phyloP scores from a whole-genome alignment of 2,329 filamentous ascomycete species.

The Trichoderma simmonsii region DNA sequence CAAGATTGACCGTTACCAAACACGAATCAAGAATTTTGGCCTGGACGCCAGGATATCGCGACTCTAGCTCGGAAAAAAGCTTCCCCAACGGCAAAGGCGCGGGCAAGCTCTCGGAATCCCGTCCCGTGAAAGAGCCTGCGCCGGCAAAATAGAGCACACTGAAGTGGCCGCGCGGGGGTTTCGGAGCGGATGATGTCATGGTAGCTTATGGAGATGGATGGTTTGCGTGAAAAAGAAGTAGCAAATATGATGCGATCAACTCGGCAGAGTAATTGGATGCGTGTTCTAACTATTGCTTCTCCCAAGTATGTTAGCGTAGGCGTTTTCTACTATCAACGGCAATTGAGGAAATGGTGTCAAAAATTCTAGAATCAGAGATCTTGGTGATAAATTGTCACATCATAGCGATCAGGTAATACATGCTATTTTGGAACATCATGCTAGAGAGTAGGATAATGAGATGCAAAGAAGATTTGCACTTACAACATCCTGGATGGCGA shows the following conservation, averaged over 20 bases:
- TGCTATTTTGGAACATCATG: constrained; percentile 56
- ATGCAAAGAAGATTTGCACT: constrained; percentile 3
- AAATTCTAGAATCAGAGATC: constrained; percentile 59
- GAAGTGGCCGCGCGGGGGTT: constrained; percentile 63
- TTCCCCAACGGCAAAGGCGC: constrained; percentile 62
- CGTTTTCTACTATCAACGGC: neutral
- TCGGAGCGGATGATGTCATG: constrained; percentile 39
- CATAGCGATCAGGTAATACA: constrained; percentile 58
- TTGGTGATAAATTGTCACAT: constrained; percentile 64
- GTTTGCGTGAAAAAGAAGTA: neutral
- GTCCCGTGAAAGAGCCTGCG: constrained; percentile 68
- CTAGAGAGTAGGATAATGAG: constrained; percentile 22
- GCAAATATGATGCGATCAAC: neutral
- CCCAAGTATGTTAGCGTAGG: constrained; percentile 11
- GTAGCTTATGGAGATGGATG: neutral
- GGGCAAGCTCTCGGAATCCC: constrained; percentile 60
- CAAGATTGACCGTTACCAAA: constrained; percentile 74
- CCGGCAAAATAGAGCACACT: constrained; percentile 79
- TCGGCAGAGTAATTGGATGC: neutral
- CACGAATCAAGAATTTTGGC: constrained; percentile 67
- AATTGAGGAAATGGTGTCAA: neutral
- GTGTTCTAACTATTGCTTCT: neutral
- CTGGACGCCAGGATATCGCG: constrained; percentile 66
- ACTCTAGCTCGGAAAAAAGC: constrained; percentile 67
- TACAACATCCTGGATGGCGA: constrained; percentile 6